Evolutionary conservation across 305 asterid species (phyloP).

Genomic region (Fraxinus latifolia): DNA sequence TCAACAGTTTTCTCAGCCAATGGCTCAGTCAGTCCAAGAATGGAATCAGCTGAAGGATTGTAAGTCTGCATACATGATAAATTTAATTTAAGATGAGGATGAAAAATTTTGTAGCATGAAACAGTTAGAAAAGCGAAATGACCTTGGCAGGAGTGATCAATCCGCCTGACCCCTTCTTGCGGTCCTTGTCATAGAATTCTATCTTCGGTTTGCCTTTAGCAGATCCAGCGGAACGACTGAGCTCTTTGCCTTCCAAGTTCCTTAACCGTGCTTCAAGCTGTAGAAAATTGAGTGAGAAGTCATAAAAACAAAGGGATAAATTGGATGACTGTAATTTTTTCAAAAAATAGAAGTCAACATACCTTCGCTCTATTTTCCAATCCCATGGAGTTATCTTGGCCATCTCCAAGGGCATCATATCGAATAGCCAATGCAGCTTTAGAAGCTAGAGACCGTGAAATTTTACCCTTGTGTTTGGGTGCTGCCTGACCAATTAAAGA

Average conservation of each 20-base stretch:
- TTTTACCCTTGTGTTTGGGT: conserved; percentile 95
- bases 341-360: neutral
- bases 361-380: conserved; percentile 84
- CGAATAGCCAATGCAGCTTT: conserved; percentile 88
- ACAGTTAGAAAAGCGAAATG: neutral
- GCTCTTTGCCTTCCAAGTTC: conserved; percentile 72
- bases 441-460: conserved; percentile 88
- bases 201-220: conserved; percentile 85
- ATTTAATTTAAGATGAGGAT: neutral
- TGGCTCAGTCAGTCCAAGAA: conserved; percentile 47
- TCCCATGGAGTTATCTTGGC: conserved; percentile 81
- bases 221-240: conserved; percentile 77
- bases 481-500: conserved; percentile 97
- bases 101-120: neutral
- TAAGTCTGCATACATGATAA: conserved; percentile 44
- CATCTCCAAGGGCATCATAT: conserved; percentile 86
- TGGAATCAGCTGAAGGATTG: conserved; percentile 81
- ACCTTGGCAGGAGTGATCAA: conserved; percentile 86
- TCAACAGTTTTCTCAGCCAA: conserved; percentile 28
- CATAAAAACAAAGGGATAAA: neutral
- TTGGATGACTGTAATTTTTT: neutral
- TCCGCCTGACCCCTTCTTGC: conserved; percentile 74
- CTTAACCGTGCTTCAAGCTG: conserved; percentile 89
- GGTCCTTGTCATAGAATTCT: conserved; percentile 78
- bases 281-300: conserved; percentile 8